Conservation (phyloP, 202 grass and related monocot species). For the Schoenoplectus tabernaemontani region DNA sequence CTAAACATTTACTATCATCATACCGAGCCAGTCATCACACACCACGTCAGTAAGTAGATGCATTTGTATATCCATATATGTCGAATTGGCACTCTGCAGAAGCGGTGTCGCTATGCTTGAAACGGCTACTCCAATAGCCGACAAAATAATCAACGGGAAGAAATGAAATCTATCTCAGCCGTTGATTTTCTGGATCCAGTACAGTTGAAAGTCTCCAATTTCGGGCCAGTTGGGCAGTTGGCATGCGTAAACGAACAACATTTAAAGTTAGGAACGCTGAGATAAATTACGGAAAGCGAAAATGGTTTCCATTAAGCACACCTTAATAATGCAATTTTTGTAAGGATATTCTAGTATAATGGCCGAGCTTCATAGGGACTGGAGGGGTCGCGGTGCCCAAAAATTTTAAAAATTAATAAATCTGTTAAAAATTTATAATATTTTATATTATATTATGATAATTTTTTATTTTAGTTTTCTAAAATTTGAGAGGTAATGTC, state of each 20-base stretch:
- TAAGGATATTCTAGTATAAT: too few relatives aligned
- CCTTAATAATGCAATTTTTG: not conserved
- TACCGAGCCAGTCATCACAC: not conserved
- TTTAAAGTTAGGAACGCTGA: not conserved
- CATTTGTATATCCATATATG: too few relatives aligned
- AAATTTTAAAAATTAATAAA: too few relatives aligned
- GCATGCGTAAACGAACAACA: not conserved
- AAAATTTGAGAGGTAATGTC: too few relatives aligned
- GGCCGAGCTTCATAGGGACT: too few relatives aligned
- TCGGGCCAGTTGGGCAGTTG: not conserved
- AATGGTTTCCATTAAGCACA: not conserved
- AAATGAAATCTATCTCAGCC: not conserved
- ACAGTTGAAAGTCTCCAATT: not conserved
- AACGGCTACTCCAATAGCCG: constrained; percentile 4
- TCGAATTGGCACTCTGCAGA: not conserved
- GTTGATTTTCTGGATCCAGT: not conserved
- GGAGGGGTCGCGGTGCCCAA: too few relatives aligned
- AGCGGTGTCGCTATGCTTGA: constrained; percentile 6
- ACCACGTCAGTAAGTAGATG: too few relatives aligned
- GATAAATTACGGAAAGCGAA: not conserved
- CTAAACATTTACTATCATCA: not conserved
- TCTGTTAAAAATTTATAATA: too few relatives aligned
- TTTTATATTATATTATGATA: too few relatives aligned
- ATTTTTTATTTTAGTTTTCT: too few relatives aligned
- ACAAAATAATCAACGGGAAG: not conserved